Base-by-base conservation (phyloP, 768 basidiomycete genomes). In the Solioccasus polychromus region DNA sequence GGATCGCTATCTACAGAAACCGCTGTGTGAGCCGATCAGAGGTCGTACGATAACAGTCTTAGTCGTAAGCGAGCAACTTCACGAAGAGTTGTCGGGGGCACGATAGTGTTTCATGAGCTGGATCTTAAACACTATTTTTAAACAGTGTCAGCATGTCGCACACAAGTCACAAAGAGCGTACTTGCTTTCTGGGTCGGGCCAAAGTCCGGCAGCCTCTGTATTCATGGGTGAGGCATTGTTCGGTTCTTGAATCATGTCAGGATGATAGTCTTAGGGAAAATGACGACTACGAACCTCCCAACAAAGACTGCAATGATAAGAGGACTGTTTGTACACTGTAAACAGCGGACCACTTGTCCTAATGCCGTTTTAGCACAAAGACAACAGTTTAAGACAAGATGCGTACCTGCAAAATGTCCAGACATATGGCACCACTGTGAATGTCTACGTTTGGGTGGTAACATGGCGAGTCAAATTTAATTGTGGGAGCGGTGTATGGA, bases 301-400 rank as follows among this genome's bases (percentile, higher is more conserved):
- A 76, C 29, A 95, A 70, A 9, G 87, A 90, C 60, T 95, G 92
- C 45, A 95, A 66, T 11, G 92, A 93, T 8, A 94, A 70, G 17
- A 95, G 76, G 32, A 95, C 87, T 0, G 90, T 92, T 53, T 92
- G 88, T 28, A 93, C 92, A 48, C 88, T 90, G 65, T 94, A 92
- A 2, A 93, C 86, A 7, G 92, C 91, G 3, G 88, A 90, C 92
- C 92, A 94, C 60, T 92, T 89, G 67, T 92, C 90, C 87, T 91
- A 51, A 9, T 29, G 19, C 30, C 41, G 35, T 9, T 51, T 53
- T 17, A 52, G 48, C 11, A 45, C 45, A 54, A 36, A 2, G 12
- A 17, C 19, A n/a, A 25, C 22, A 25, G 2, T 12, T 15, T 14
- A 19, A 8, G 22, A 17, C 8, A 23, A 2, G n/a, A 22, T 0